Percentiles rank a stretch among this genome's conserved stretches.
Evolutionary conservation across 805 yeast species (phyloP).

Genomic region (Hanseniaspora guilliermondii): DNA sequence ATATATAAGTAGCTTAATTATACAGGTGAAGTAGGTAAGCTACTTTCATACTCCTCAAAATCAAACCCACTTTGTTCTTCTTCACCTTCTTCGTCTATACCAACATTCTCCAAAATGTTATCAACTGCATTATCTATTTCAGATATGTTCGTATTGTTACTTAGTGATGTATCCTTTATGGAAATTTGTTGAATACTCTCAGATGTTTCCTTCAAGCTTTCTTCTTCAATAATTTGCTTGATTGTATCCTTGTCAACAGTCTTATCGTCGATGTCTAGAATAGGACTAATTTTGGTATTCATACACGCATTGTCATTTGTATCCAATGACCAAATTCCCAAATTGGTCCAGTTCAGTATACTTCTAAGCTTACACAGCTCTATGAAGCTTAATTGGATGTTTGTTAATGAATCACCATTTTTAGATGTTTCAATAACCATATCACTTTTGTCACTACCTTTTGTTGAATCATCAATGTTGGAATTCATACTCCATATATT

Average conservation of each 20-base stretch:
- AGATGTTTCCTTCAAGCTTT: neutral
- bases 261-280: slow-evolving; percentile 11
- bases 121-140: neutral
- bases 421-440: slow-evolving; percentile 15
- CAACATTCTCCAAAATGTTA: neutral
- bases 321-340: slow-evolving; percentile 62
- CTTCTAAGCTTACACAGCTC: slow-evolving; percentile 52
- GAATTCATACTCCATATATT: slow-evolving; percentile 10
- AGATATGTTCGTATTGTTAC: neutral
- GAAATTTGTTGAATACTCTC: neutral
- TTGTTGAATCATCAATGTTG: slow-evolving; percentile 1
- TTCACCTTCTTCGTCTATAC: neutral
- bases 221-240: neutral
- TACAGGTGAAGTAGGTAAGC: neutral
- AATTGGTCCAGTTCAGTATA: slow-evolving; percentile 69
- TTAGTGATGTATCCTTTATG: neutral
- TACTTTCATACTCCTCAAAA: slow-evolving; percentile 1
- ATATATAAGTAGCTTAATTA: neutral
- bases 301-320: slow-evolving; percentile 17
- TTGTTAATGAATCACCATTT: slow-evolving; percentile 21
- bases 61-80: slow-evolving; percentile 8
- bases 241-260: slow-evolving; percentile 10
- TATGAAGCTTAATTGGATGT: slow-evolving; percentile 46
- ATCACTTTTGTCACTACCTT: neutral
- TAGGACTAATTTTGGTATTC: slow-evolving; percentile 22